Conservation (phyloP, 2,329 filamentous ascomycete species). For the Reticulascus tulasneorum region DNA sequence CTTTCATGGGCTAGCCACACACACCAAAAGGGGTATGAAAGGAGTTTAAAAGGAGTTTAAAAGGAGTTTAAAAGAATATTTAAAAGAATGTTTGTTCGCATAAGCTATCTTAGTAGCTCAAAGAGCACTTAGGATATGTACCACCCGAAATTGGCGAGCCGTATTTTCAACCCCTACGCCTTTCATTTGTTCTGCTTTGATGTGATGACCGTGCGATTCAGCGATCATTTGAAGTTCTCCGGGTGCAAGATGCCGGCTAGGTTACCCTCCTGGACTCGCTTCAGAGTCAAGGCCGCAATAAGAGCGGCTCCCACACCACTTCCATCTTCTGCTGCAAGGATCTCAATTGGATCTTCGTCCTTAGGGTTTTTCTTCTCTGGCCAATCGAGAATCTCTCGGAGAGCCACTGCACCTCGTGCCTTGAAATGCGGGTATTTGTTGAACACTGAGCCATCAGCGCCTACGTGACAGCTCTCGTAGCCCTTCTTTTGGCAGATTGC, state of each 20-base stretch:
- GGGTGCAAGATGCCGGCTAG: conserved; percentile 61
- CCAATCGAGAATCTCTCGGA: conserved; percentile 96
- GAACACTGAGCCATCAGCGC: conserved; percentile 95
- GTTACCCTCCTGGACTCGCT: conserved; percentile 61
- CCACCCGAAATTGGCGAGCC: too few relatives aligned
- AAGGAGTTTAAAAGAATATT: too few relatives aligned
- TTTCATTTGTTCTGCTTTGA: neutral
- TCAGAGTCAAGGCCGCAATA: conserved; percentile 72
- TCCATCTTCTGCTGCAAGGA: conserved; percentile 89
- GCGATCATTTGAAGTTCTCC: conserved; percentile 51
- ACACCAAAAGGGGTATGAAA: too few relatives aligned
- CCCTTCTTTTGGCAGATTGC: conserved; percentile 97
- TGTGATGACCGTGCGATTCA: neutral
- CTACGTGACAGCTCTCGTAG: conserved; percentile 84
- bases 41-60: too few relatives aligned
- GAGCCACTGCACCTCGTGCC: conserved; percentile 78
- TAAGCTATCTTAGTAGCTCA: too few relatives aligned
- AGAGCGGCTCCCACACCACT: conserved; percentile 95
- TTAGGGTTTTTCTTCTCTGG: conserved; percentile 63
- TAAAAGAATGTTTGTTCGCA: too few relatives aligned
- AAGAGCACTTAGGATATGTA: too few relatives aligned
- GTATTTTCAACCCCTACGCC: neutral
- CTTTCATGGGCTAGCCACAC: conserved; percentile 60
- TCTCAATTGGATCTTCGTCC: conserved; percentile 82
- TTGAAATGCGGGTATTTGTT: conserved; percentile 99